These are phyloP conservation scores for Salvia splendens DNA, from an alignment of 257 asterid species.

Conservation along the genomic window DNA sequence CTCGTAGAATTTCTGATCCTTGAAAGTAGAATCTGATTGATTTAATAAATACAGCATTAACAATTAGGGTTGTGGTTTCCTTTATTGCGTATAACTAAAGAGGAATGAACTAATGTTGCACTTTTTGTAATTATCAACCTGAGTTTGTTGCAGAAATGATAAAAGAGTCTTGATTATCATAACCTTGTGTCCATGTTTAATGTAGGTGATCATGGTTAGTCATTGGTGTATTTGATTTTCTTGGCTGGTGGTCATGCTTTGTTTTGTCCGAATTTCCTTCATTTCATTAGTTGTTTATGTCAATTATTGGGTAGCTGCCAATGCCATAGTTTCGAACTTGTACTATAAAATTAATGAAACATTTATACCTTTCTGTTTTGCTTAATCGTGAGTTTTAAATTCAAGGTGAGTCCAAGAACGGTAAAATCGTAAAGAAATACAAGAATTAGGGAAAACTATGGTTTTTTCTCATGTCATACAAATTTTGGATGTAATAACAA, in stretches of 20 bases:
- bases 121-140: conserved; percentile 17
- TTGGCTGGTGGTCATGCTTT: neutral
- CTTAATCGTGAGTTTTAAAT: neutral
- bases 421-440: neutral
- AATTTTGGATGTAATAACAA: conserved; percentile 11
- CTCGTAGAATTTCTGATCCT: neutral
- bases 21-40: neutral
- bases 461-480: conserved; percentile 6
- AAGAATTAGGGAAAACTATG: neutral
- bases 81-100: neutral
- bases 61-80: no score
- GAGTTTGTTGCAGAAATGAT: conserved; percentile 6
- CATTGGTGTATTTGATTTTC: neutral
- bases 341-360: neutral
- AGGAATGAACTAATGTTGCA: conserved; percentile 1
- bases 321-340: neutral
- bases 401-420: neutral
- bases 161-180: conserved; percentile 8
- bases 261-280: conserved; percentile 15
- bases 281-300: neutral
- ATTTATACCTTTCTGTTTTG: neutral
- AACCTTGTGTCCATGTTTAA: neutral
- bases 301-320: no score
- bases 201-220: neutral
- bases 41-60: no score